Evolutionary conservation across 257 asterid genomes (phyloP).

Genomic region (Solanum piurae): DNA sequence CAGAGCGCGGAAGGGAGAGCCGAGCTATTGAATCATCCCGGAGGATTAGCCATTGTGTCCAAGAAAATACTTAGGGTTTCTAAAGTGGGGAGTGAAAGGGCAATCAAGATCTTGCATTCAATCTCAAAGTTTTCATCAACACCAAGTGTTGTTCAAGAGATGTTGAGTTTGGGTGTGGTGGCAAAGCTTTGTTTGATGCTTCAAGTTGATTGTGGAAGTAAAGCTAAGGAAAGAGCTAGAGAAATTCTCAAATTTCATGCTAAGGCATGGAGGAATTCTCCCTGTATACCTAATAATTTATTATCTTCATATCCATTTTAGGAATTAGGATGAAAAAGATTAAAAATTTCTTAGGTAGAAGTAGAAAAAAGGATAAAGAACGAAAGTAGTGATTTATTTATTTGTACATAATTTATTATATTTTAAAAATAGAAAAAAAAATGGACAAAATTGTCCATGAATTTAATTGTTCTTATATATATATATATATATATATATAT

Average conservation of each 20-base stretch:
- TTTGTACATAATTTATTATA: no score
- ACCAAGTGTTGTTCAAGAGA: slow-evolving; percentile 37
- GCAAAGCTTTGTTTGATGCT: slow-evolving; percentile 53
- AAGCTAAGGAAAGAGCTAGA: slow-evolving; percentile 55
- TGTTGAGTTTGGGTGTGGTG: slow-evolving; percentile 68
- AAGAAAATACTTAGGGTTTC: slow-evolving; percentile 83
- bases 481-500: no score
- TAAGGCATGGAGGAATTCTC: slow-evolving; percentile 54
- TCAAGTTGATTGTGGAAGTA: slow-evolving; percentile 51
- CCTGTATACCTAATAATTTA: slow-evolving; percentile 41
- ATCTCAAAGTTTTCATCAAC: slow-evolving; percentile 47
- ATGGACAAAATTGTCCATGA: no score
- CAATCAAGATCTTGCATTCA: slow-evolving; percentile 51
- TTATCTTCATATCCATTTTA: slow-evolving; percentile 29
- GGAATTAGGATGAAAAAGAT: not conserved
- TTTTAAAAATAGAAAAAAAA: no score
- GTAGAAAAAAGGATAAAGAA: no score
- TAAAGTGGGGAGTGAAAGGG: slow-evolving; percentile 45
- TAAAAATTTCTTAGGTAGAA: not conserved
- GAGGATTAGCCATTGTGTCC: slow-evolving; percentile 68
- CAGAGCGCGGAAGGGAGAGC: slow-evolving; percentile 86
- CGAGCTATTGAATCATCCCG: slow-evolving; percentile 51
- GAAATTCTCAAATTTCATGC: slow-evolving; percentile 56
- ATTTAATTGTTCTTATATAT: no score
- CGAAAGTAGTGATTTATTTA: no score